These are phyloP conservation scores for Candida coleopterorum DNA, from an alignment of 805 yeast species.

Conservation along the genomic window DNA sequence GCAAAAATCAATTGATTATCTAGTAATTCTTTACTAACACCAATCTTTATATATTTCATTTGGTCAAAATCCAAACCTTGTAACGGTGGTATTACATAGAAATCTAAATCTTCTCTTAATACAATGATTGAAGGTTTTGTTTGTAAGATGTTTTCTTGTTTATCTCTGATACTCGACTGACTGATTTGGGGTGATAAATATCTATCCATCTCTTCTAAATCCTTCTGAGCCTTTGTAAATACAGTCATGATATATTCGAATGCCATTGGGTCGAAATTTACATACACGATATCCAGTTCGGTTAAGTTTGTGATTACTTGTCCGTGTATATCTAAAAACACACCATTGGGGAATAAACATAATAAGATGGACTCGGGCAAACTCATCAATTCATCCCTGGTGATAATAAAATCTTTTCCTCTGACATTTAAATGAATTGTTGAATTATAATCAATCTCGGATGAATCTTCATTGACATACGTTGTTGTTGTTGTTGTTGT, in stretches of 20 bases:
- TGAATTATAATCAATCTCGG: constrained; percentile 51
- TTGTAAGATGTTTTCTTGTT: constrained; percentile 50
- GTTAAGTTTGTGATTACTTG: constrained; percentile 74
- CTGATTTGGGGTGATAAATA: constrained; percentile 30
- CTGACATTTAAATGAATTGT: constrained; percentile 74
- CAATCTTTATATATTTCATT: constrained; percentile 63
- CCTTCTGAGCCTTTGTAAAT: constrained; percentile 66
- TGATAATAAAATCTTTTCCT: constrained; percentile 67
- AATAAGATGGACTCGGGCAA: constrained; percentile 86
- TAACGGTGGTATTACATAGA: constrained; percentile 79
- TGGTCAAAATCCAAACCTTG: constrained; percentile 51
- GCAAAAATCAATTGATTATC: constrained; percentile 61
- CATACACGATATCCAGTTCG: constrained; percentile 74
- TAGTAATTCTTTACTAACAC: constrained; percentile 66
- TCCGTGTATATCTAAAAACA: constrained; percentile 72
- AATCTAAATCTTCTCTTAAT: constrained; percentile 89
- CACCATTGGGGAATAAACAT: constrained; percentile 88
- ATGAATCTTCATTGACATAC: constrained; percentile 14
- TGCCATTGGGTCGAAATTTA: constrained; percentile 82
- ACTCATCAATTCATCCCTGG: constrained; percentile 85
- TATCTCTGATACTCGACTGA: constrained; percentile 7
- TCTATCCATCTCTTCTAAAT: constrained; percentile 29
- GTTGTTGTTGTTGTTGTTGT: constrained; percentile 1
- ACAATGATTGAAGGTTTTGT: constrained; percentile 89
- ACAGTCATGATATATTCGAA: constrained; percentile 75